Percentiles rank a stretch among this genome's conserved stretches.
Evolutionary conservation across 257 asterid species (phyloP).

Genomic region (Ocimum tenuiflorum): DNA sequence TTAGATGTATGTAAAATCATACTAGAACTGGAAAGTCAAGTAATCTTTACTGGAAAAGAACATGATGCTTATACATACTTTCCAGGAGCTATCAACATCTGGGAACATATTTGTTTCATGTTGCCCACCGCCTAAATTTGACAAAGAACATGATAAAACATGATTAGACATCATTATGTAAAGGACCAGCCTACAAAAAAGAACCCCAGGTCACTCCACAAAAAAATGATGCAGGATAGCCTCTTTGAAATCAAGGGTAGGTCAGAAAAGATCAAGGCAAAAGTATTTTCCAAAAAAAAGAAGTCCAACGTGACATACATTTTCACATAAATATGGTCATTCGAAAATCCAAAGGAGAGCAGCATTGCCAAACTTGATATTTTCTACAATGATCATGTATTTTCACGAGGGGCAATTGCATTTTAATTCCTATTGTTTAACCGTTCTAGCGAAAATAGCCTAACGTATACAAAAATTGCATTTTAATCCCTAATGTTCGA

Average conservation of each 20-base stretch:
- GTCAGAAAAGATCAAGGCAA: not conserved
- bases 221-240: no score
- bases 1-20: not conserved
- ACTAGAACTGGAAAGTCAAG: not conserved
- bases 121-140: constrained; percentile 15
- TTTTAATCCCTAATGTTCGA: no score
- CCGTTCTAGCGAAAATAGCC: no score
- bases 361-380: no score
- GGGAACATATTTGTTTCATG: constrained; percentile 16
- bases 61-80: constrained; percentile 17
- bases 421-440: no score
- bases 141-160: not conserved
- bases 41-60: not conserved
- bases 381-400: no score
- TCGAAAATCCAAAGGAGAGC: not conserved
- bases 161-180: not conserved
- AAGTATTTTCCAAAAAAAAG: not conserved
- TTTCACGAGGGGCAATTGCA: no score
- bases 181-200: not conserved
- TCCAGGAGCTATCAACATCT: constrained; percentile 22
- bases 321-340: not conserved
- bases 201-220: not conserved
- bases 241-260: no score
- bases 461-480: no score
- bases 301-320: not conserved